Percentiles rank a stretch among this genome's conserved stretches.
These are phyloP conservation scores for Botrytis fabae DNA, from an alignment of 2,329 filamentous ascomycete species.

Conservation along the genomic window DNA sequence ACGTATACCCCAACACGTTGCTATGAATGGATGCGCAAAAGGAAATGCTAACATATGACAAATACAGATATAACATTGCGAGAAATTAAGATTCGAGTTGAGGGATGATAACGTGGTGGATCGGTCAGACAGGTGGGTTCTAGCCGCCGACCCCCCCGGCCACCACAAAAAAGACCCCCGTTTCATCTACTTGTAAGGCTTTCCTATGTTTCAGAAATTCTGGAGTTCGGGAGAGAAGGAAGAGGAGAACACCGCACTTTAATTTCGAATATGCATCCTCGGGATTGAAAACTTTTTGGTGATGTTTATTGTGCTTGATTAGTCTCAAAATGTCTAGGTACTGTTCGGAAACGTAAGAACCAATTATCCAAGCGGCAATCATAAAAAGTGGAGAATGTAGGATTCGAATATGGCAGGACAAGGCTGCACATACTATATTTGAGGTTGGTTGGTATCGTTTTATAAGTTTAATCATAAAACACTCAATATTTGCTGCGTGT, in stretches of 20 bases:
- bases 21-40: not conserved
- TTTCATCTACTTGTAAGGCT: not conserved
- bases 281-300: not conserved
- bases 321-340: not conserved
- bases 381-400: not conserved
- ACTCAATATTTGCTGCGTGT: not conserved
- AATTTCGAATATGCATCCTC: not conserved
- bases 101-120: not conserved
- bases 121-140: not conserved
- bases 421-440: not conserved
- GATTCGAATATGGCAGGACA: not conserved
- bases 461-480: not conserved
- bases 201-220: not conserved
- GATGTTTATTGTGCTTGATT: not conserved
- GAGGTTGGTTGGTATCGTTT: not conserved
- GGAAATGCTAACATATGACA: not conserved
- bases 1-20: not conserved
- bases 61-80: not conserved
- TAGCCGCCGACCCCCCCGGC: not conserved
- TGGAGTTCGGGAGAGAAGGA: not conserved
- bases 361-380: not conserved
- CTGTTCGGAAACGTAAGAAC: not conserved
- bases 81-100: not conserved
- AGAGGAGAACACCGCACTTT: not conserved
- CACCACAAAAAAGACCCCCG: not conserved